phyloP scores from a whole-genome alignment of 164 flowering plant genomes.

The Magnolia kwangsiensis region DNA sequence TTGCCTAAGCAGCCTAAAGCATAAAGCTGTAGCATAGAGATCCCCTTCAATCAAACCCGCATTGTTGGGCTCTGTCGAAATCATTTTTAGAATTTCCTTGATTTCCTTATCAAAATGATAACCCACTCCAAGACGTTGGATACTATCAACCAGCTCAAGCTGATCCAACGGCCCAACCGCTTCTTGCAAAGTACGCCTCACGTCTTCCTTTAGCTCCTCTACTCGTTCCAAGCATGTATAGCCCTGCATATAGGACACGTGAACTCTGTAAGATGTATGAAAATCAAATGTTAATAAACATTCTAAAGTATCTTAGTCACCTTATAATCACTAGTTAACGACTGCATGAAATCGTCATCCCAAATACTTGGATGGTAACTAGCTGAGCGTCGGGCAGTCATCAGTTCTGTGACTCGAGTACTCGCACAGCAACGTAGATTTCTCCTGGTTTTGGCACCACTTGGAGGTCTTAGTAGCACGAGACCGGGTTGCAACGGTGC shows the following conservation, averaged over 20 bases:
- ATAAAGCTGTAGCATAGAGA: conserved; percentile 22
- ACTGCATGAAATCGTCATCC: too few relatives aligned
- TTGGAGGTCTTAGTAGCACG: too few relatives aligned
- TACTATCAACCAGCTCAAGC: conserved; percentile 21
- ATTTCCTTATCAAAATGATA: conserved; percentile 33
- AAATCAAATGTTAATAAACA: too few relatives aligned
- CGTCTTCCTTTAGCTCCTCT: conserved; percentile 5
- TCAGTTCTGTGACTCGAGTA: too few relatives aligned
- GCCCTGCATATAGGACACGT: neutral
- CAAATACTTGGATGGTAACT: too few relatives aligned
- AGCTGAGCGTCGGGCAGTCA: too few relatives aligned
- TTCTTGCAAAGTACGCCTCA: neutral
- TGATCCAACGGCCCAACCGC: neutral
- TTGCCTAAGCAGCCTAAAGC: conserved; percentile 27
- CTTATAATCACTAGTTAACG: too few relatives aligned
- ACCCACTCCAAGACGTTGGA: conserved; percentile 29
- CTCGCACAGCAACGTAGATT: too few relatives aligned
- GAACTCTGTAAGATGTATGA: too few relatives aligned
- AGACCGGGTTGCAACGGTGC: too few relatives aligned
- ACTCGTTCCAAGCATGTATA: neutral
- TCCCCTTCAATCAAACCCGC: neutral
- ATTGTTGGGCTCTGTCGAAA: neutral
- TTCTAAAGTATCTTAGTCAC: too few relatives aligned
- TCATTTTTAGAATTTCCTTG: conserved; percentile 6
- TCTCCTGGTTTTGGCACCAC: too few relatives aligned